Base-by-base conservation (phyloP, 2,329 filamentous ascomycete genomes). In the Teratosphaeria nubilosa region DNA sequence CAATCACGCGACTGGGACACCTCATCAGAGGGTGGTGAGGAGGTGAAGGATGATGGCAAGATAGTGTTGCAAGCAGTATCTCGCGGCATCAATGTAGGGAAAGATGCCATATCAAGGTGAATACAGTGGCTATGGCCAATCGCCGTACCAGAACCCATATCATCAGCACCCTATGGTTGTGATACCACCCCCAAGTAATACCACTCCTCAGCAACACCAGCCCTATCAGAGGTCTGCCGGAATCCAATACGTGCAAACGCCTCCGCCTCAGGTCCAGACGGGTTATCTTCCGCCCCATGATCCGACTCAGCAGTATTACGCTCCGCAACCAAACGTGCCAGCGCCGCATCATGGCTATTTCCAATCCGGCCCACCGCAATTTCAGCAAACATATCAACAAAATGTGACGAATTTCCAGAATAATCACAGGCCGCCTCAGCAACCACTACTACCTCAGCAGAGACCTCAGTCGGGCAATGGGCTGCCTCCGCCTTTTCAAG, bases 251-350 rank as follows among this genome's bases (percentile, higher is more conserved):
- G 54, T 60, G 32, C 62, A 65, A 55, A 69, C 70, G n/a, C 64
- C 72, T 25, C 64, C 63, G 41, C 69, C 71, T 52, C 76, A 75
- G 51, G 70, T 74, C 20, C 65, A 69, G 37, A 68, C 70, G 37
- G 70, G 72, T 3, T 53, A 20, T 48, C 70, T 75, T 53, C 68
- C 72, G 27, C 72, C 73, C 56, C 63, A 73, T 48, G 66, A 72
- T 20, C 31, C 22, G 24, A 52, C 9, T 5, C 25, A 30, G 24
- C 41, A 32, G 48, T 27, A 34, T 14, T 53, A 25, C 25, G 14
- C 53, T 41, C 34, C 53, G n/a, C 24, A 34, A 16, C 53, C 16
- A 45, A 34, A 20, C 14, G 30, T 41, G 31, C 31, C 14, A 55
- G 51, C 25, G n/a, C 48, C 55, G 16, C 22, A 16, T 52, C 41